A percentile compares a stretch with the other conserved stretches of the same genome.
Conservation (phyloP, 345 rosid species). For the Brassica incana region DNA sequence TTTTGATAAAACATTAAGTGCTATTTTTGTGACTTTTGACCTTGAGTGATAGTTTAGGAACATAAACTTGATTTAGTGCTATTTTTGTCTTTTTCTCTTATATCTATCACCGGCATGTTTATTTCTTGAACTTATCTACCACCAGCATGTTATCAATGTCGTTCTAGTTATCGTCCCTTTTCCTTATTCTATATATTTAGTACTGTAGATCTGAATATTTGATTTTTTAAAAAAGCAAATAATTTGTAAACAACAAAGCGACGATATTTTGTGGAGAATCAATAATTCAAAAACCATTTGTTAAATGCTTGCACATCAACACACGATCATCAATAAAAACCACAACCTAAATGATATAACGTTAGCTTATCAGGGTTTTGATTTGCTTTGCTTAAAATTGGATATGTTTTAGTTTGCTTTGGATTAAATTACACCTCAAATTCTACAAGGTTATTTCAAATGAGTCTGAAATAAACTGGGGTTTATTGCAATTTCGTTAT, state of each 20-base stretch:
- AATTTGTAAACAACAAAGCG: neutral
- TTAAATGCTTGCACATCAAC: neutral
- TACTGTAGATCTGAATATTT: neutral
- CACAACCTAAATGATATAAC: neutral
- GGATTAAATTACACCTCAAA: neutral
- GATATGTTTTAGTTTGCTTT: neutral
- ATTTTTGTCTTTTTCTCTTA: no score
- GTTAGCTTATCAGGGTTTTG: neutral
- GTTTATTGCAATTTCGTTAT: neutral
- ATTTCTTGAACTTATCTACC: neutral
- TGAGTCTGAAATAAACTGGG: neutral
- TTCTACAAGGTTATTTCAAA: neutral
- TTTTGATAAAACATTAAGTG: no score
- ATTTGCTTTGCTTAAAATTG: neutral
- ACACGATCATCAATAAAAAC: neutral
- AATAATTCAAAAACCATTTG: neutral
- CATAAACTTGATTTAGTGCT: no score
- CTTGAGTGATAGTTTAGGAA: no score
- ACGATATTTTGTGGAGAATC: neutral
- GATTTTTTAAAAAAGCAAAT: neutral
- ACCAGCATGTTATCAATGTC: neutral
- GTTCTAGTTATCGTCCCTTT: neutral
- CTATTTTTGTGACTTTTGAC: no score
- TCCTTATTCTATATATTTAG: neutral
- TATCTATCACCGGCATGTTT: neutral